Evolutionary conservation across 2,329 filamentous ascomycete species (phyloP).

Genomic region (Fusarium sp.): DNA sequence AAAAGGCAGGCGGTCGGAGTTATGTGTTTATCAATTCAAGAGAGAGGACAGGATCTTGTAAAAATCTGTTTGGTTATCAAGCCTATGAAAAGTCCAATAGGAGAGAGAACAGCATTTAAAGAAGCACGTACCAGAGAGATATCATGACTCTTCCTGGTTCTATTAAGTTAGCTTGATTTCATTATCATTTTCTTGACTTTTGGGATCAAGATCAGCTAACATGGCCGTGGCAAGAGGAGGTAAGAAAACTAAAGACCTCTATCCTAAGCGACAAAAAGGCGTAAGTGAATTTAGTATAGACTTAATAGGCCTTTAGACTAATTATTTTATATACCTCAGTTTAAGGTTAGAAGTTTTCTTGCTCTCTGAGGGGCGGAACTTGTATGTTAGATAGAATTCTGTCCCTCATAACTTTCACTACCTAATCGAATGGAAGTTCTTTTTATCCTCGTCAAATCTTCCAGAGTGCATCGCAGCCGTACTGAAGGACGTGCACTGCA

Average conservation of each 20-base stretch:
- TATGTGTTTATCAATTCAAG: neutral
- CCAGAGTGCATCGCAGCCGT: neutral
- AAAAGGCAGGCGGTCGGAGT: constrained; percentile 43
- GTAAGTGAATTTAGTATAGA: neutral
- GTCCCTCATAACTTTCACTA: neutral
- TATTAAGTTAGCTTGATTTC: neutral
- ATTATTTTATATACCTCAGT: neutral
- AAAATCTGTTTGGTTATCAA: neutral
- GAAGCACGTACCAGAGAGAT: too few species aligned
- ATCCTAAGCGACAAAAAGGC: neutral
- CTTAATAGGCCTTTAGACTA: neutral
- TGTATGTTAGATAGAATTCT: neutral
- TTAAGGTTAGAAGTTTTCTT: neutral
- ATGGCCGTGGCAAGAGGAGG: neutral
- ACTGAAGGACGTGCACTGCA: neutral
- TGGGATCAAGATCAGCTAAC: neutral
- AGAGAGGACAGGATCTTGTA: neutral
- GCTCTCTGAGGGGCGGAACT: neutral
- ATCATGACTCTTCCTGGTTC: neutral
- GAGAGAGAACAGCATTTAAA: neutral
- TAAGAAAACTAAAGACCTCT: neutral
- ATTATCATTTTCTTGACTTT: neutral
- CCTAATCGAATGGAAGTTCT: neutral
- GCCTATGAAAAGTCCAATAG: too few species aligned
- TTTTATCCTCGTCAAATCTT: neutral